Percentiles rank a stretch among this genome's conserved stretches.
These are phyloP conservation scores for Pleurotus giganteus DNA, from an alignment of 768 basidiomycete genomes.

Conservation along the genomic window DNA sequence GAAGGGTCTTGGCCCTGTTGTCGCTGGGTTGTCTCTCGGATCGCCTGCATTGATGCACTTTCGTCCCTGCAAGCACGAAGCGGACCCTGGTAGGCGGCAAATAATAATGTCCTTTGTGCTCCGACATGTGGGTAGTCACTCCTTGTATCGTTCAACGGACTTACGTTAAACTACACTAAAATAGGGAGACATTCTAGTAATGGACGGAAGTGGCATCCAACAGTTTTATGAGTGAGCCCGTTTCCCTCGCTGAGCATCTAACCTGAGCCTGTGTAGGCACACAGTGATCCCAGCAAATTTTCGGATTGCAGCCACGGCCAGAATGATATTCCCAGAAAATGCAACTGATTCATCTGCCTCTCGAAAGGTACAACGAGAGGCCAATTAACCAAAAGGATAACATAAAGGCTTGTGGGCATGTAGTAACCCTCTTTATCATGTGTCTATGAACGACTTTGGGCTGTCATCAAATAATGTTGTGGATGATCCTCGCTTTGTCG, in stretches of 20 bases:
- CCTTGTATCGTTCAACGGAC: not conserved
- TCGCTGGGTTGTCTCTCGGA: constrained; percentile 77
- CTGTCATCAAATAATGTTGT: no score
- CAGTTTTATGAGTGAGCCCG: constrained; percentile 70
- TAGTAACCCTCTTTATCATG: no score
- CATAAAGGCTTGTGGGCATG: no score
- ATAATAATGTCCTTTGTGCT: constrained; percentile 56
- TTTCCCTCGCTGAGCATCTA: not conserved
- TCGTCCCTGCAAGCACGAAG: constrained; percentile 44
- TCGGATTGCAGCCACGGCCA: constrained; percentile 78
- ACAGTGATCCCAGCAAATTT: constrained; percentile 74
- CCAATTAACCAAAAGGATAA: not conserved
- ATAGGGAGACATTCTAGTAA: constrained; percentile 76
- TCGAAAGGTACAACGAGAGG: not conserved
- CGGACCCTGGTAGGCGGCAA: constrained; percentile 26
- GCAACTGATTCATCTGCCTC: not conserved
- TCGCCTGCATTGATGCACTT: constrained; percentile 82
- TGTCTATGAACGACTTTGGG: no score
- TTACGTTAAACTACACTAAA: constrained; percentile 8
- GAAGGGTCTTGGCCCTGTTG: constrained; percentile 64
- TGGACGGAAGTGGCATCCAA: constrained; percentile 72
- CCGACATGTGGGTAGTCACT: constrained; percentile 52
- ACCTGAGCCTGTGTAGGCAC: constrained; percentile 49
- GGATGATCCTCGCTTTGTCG: no score
- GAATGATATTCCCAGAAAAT: constrained; percentile 46